Conservation (phyloP, 306 rosid species). For the Corylus avellana region DNA sequence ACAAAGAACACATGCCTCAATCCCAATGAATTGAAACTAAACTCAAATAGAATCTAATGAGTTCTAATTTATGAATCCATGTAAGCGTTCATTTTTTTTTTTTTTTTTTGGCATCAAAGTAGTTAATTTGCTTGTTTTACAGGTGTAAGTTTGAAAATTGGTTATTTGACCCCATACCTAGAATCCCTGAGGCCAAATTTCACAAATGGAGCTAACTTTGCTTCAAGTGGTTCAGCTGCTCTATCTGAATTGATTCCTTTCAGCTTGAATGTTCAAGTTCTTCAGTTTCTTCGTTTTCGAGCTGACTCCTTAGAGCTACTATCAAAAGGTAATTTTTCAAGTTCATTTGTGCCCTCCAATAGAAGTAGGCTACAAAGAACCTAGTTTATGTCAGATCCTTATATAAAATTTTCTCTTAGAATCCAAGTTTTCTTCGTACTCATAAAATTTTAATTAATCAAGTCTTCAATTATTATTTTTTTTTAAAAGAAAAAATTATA, state of each 20-base stretch:
- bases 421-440: no score
- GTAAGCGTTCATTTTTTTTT: background rate
- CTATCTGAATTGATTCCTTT: slow-evolving; percentile 28
- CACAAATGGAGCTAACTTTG: slow-evolving; percentile 34
- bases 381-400: no score
- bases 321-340: slow-evolving; percentile 18
- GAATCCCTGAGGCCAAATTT: slow-evolving; percentile 33
- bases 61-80: no score
- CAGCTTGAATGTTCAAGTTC: slow-evolving; percentile 28
- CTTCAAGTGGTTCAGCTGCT: slow-evolving; percentile 29
- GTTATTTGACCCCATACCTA: slow-evolving; percentile 24
- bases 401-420: no score
- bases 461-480: no score
- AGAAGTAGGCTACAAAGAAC: no score
- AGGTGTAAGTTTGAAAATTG: slow-evolving; percentile 25
- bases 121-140: background rate
- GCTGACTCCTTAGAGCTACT: slow-evolving; percentile 22
- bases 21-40: no score
- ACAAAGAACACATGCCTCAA: no score
- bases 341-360: background rate
- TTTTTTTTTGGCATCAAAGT: no score
- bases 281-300: slow-evolving; percentile 31
- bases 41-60: no score
- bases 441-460: no score
- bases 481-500: no score